phyloP scores from a whole-genome alignment of 108 stramenopile species.

The Conticribra weissflogii region DNA sequence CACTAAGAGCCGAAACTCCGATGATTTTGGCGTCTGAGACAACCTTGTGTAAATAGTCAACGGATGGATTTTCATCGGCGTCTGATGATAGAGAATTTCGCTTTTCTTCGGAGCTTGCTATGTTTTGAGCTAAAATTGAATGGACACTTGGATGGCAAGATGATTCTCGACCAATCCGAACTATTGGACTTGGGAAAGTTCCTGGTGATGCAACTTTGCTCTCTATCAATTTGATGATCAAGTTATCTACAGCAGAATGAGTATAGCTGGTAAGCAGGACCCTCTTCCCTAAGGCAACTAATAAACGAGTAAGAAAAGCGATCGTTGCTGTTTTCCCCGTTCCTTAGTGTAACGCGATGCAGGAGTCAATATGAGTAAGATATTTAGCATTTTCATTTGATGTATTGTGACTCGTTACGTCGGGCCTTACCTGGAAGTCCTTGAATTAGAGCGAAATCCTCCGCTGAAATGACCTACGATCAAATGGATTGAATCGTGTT shows the following conservation, averaged over 20 bases:
- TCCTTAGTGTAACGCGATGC: no score
- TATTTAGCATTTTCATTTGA: not conserved
- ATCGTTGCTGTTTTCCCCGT: slow-evolving; percentile 91
- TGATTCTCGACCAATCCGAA: slow-evolving; percentile 68
- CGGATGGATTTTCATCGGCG: slow-evolving; percentile 46
- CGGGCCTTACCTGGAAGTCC: slow-evolving; percentile 56
- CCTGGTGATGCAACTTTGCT: slow-evolving; percentile 45
- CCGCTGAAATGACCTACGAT: slow-evolving; percentile 56
- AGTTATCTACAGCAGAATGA: slow-evolving; percentile 95
- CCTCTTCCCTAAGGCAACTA: slow-evolving; percentile 86
- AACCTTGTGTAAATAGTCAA: slow-evolving; percentile 52
- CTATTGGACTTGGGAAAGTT: slow-evolving; percentile 29
- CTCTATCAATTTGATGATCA: slow-evolving; percentile 89
- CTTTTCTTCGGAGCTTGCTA: slow-evolving; percentile 51
- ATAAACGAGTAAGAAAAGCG: slow-evolving; percentile 81
- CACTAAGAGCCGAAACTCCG: slow-evolving; percentile 83
- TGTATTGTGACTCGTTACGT: not conserved
- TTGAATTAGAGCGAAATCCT: slow-evolving; percentile 85
- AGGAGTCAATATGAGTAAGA: no score
- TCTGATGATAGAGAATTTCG: slow-evolving; percentile 17
- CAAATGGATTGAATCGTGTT: slow-evolving; percentile 2
- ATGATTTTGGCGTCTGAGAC: slow-evolving; percentile 76
- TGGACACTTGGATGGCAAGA: slow-evolving; percentile 65
- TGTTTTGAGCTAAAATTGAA: slow-evolving; percentile 51
- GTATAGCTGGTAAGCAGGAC: slow-evolving; percentile 96